Evolutionary conservation across 768 basidiomycete genomes (phyloP), one percentile per base, ranked within the genome.

Genomic region (Mycena rebaudengoi): DNA sequence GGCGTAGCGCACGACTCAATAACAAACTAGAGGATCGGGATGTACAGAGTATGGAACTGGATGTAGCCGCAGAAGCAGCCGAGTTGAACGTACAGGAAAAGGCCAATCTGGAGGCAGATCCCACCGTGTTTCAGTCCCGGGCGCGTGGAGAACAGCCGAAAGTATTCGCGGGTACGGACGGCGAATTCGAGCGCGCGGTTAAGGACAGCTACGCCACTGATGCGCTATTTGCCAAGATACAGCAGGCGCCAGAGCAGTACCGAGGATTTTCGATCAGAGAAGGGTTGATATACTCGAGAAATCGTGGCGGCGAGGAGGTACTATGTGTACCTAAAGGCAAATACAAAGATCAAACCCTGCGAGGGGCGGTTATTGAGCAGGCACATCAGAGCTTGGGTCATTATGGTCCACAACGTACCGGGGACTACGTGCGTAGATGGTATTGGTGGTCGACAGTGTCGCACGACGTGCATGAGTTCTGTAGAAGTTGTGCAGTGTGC

Each of bases 291-390:
- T 75, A 67, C 26, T 50, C 68, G 5, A 30, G 60, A 14, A 64
- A 63, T 16, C 51, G 51, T 7, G 39, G 65, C 5, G 60, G 56
- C 10, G 26, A 18, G 5, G 21, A 52, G 16, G n/a, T 71, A 0
- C 55, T 73, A 11, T 73, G 72, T n/a, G 70, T 76, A 1, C 75
- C 74, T 0, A 67, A 75, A 6, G 29, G 72, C 0, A 35, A 13
- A 52, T 72, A 7, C 55, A 69, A 0, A 69, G 68, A 5, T 0
- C 49, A 70, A 5, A 54, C 63, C 0, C 81, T 46, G 39, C 80
- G 79, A 68, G 68, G 72, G 58, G 23, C 79, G 52, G 69, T 73
- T n/a, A 44, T 43, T 14, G 30, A 52, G 16, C 35, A 39, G 26
- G 51, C 35, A 16, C 35, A 52, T 28, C 7, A 8, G 10, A 52